Percentiles rank a stretch among this genome's conserved stretches.
Evolutionary conservation across 805 yeast genomes (phyloP).

Genomic region (Yarrowia sp.): DNA sequence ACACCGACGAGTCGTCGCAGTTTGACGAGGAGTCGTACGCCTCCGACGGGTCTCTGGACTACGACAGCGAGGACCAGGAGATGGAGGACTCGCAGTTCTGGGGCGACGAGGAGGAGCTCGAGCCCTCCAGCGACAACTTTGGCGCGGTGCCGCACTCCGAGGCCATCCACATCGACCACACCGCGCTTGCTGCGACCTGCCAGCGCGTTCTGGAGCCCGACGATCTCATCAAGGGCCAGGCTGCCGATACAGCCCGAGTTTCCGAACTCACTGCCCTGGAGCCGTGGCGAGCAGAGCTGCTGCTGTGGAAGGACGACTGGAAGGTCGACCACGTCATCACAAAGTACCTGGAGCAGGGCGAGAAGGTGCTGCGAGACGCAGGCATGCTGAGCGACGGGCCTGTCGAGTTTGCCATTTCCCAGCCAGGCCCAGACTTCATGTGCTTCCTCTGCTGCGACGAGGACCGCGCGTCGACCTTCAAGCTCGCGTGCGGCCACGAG

Average conservation of each 20-base stretch:
- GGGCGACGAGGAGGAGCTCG: constrained; percentile 11
- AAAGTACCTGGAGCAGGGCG: constrained; percentile 12
- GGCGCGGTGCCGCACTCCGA: not conserved
- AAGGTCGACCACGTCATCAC: constrained; percentile 21
- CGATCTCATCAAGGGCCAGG: not conserved
- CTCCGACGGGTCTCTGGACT: not conserved
- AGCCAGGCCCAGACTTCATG: constrained; percentile 39
- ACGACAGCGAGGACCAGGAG: constrained; percentile 13
- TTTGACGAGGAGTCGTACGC: constrained; percentile 12
- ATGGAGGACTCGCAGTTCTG: constrained; percentile 11
- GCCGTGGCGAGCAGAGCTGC: constrained; percentile 8
- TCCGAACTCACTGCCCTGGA: constrained; percentile 15
- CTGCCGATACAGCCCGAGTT: not conserved
- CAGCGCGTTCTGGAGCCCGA: constrained; percentile 5
- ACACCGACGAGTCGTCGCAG: constrained; percentile 13
- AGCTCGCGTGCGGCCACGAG: constrained; percentile 65
- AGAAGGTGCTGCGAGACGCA: constrained; percentile 1
- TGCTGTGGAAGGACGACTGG: constrained; percentile 26
- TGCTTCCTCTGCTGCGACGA: constrained; percentile 78
- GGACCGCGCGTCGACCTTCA: constrained; percentile 43
- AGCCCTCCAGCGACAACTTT: not conserved
- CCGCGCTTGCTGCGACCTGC: not conserved
- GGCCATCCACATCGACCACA: constrained; percentile 1
- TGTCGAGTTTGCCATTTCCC: constrained; percentile 27
- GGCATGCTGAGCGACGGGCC: constrained; percentile 32